Evolutionary conservation across 352 stramenopile species (phyloP).

Genomic region (Albugo laibachii): DNA sequence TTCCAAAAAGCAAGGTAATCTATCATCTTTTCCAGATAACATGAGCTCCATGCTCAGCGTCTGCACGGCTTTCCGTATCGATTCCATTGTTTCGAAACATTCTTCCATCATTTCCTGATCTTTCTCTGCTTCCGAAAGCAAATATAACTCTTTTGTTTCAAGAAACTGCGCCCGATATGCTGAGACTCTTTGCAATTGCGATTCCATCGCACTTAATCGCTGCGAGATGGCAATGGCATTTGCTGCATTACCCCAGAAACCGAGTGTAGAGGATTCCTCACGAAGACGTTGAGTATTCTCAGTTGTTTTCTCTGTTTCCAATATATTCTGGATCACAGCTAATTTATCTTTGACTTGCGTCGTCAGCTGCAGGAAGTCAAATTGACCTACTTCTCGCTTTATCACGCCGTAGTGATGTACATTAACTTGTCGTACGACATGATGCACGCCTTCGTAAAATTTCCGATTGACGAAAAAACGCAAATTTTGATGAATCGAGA

Average conservation of each 20-base stretch:
- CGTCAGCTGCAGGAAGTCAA: no score
- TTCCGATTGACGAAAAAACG: no score
- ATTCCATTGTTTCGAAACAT: slow-evolving; percentile 20
- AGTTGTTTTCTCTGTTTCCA: slow-evolving; percentile 14
- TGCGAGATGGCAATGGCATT: slow-evolving; percentile 34
- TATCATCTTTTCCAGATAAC: slow-evolving; percentile 28
- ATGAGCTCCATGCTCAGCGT: slow-evolving; percentile 39
- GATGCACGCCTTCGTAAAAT: no score
- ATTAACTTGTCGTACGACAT: no score
- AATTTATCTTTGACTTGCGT: slow-evolving; percentile 12
- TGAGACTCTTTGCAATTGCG: slow-evolving; percentile 15
- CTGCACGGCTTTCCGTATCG: slow-evolving; percentile 19
- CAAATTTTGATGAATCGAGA: no score
- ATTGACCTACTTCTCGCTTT: no score
- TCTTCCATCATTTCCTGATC: slow-evolving; percentile 29
- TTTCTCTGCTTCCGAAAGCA: slow-evolving; percentile 33
- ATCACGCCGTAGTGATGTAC: no score
- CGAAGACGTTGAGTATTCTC: slow-evolving; percentile 23
- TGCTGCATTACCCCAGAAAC: slow-evolving; percentile 44
- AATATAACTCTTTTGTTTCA: slow-evolving; percentile 40
- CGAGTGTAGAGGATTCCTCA: slow-evolving; percentile 14
- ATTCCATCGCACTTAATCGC: slow-evolving; percentile 31
- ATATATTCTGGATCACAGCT: slow-evolving; percentile 25
- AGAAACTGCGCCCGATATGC: slow-evolving; percentile 25
- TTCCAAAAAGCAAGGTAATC: slow-evolving; percentile 52